Percentiles rank a stretch among this genome's conserved stretches.
These are phyloP conservation scores for Picochlorum sp. DNA, from an alignment of 139 green algal genomes.

Conservation along the genomic window DNA sequence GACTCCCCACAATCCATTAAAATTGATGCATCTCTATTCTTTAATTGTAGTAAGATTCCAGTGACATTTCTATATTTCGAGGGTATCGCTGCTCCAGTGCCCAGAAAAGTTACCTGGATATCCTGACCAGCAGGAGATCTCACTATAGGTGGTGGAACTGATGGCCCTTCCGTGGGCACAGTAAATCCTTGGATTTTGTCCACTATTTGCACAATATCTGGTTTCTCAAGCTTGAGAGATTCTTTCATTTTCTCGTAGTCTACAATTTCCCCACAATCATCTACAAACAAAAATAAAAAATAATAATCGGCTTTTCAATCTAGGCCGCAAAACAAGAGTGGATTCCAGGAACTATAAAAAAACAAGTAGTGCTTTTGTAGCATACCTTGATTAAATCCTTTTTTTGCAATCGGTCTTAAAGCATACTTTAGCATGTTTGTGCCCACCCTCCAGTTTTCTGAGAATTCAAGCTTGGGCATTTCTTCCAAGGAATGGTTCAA, in stretches of 20 bases:
- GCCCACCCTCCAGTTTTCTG: not conserved
- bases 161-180: not conserved
- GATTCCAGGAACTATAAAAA: too few species aligned
- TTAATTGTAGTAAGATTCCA: conserved; percentile 61
- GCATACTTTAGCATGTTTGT: conserved; percentile 39
- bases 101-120: conserved; percentile 45
- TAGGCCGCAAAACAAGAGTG: too few species aligned
- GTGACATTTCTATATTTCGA: conserved; percentile 95
- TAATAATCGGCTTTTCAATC: too few species aligned
- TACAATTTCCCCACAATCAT: not conserved
- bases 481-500: not conserved
- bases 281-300: too few species aligned
- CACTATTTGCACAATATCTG: conserved; percentile 2
- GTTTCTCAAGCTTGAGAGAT: conserved; percentile 8
- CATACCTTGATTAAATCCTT: conserved; percentile 27
- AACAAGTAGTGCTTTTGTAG: too few species aligned
- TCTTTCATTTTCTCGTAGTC: conserved; percentile 10
- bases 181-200: not conserved
- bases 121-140: conserved; percentile 1
- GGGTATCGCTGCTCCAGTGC: conserved; percentile 61
- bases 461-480: not conserved
- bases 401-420: conserved; percentile 31
- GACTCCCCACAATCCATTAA: conserved; percentile 90
- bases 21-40: conserved; percentile 38
- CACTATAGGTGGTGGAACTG: conserved; percentile 3